Conservation (phyloP, 2,329 filamentous ascomycete genomes). For the Penicillium aurantiogriseum region DNA sequence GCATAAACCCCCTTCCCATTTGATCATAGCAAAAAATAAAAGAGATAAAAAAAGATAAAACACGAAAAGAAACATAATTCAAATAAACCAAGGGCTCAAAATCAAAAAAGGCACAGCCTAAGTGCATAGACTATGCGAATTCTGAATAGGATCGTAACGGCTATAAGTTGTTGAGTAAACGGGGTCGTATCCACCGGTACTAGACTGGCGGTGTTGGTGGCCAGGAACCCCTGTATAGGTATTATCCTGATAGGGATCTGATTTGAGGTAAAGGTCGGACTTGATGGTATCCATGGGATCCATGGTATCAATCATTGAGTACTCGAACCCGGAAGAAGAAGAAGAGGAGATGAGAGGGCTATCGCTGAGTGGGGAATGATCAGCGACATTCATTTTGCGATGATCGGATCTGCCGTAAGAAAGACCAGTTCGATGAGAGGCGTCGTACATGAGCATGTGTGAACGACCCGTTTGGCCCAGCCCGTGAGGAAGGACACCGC, state of each 20-base stretch:
- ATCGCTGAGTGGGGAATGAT: conserved; percentile 39
- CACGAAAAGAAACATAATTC: conserved; percentile 4
- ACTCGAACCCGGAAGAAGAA: conserved; percentile 40
- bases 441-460: conserved; percentile 38
- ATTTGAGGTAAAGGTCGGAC: conserved; percentile 22
- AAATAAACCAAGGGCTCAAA: not conserved
- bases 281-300: conserved; percentile 42
- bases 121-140: conserved; percentile 37
- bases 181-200: conserved; percentile 32
- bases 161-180: conserved; percentile 32
- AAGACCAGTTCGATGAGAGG: conserved; percentile 31
- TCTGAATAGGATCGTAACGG: conserved; percentile 36
- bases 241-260: conserved; percentile 36
- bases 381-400: conserved; percentile 35
- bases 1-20: conserved; percentile 31
- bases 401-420: conserved; percentile 37
- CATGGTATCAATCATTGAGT: conserved; percentile 40
- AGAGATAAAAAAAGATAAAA: conserved; percentile 6
- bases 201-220: conserved; percentile 27
- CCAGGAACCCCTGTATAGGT: conserved; percentile 25
- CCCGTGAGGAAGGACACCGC: conserved; percentile 30
- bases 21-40: conserved; percentile 10
- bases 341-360: conserved; percentile 42
- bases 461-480: conserved; percentile 32
- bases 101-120: conserved; percentile 15